Base-by-base conservation (phyloP, 805 yeast genomes). In the Hanseniaspora vineae region DNA sequence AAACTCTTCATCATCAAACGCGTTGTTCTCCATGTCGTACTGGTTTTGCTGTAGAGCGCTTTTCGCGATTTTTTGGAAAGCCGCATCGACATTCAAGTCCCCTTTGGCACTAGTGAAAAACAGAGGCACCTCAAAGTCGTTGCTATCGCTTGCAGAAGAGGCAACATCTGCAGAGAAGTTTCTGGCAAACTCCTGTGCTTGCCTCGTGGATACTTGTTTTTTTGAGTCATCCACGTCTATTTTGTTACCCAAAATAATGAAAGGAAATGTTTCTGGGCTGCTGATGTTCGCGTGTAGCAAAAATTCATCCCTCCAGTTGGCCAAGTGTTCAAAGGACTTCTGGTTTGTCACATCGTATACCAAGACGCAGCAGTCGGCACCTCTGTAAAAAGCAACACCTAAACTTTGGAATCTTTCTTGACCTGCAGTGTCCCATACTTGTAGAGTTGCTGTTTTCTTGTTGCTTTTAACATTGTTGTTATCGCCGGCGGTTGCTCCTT, bases 371-470 rank as follows among this genome's bases (percentile, higher is more conserved):
- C 97, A 92, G 66, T 92, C 97, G 1, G 97, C 96, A 35, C 97
- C 97, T 58, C 98, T 74, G 66, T 92, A 90, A 64, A 90, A 90
- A 0, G 97, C 97, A 42, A 90, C 97, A 14, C 97, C 97, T 52
- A 90, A 71, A 50, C 94, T 82, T 67, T 92, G 97, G 73, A 90
- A 90, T 58, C 98, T 76, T 66, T 90, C 98, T 70, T 90, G 98
- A 35, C 98, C 98, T 8, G 97, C 97, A 42, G 98, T 90, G 62
- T 90, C 98, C 98, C 98, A 90, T 48, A 92, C 83, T 67, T 84
- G 90, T 67, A 69, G 66, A 6, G 73, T 69, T 14, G 71, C 74
- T 13, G 67, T 58, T 50, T 61, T 59, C 29, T 48, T 48, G 12
- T 20, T 40, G 10, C n/a, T 19, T 14, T 40, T 20, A 6, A 19